phyloP scores from a whole-genome alignment of 2,329 filamentous ascomycete genomes.

The Tolypocladium endophyticum region DNA sequence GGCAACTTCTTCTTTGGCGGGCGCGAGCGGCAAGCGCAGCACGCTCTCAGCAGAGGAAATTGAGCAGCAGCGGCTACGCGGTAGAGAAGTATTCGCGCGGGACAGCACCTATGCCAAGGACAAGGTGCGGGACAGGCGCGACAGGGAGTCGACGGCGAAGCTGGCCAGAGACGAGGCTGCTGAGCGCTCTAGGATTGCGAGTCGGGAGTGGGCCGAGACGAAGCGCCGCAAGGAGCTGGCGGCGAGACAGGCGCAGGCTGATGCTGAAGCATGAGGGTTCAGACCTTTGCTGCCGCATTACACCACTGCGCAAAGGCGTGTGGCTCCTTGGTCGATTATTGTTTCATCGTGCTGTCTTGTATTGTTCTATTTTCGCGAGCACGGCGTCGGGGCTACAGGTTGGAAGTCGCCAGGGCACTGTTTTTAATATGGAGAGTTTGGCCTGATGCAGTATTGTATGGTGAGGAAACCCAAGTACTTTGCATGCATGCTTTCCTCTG shows the following conservation, averaged over 20 bases:
- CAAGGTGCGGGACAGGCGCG: constrained; percentile 40
- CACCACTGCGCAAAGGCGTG: neutral
- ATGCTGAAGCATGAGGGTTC: neutral
- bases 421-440: neutral
- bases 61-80: constrained; percentile 39
- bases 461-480: neutral
- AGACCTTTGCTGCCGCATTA: neutral
- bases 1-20: constrained; percentile 34
- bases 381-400: neutral
- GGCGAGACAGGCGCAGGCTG: constrained; percentile 7
- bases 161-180: constrained; percentile 49
- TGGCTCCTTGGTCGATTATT: neutral
- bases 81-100: constrained; percentile 41
- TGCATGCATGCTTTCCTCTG: neutral
- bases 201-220: constrained; percentile 53
- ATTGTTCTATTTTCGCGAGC: neutral
- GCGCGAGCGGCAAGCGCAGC: constrained; percentile 34
- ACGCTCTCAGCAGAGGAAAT: constrained; percentile 39
- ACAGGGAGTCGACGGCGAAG: constrained; percentile 43
- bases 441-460: neutral
- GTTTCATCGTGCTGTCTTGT: neutral
- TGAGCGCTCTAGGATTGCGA: constrained; percentile 46
- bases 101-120: constrained; percentile 38
- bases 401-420: neutral
- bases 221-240: constrained; percentile 31